These are phyloP conservation scores for Westerdykella aurantiaca DNA, from an alignment of 2,329 filamentous ascomycete genomes.

Conservation along the genomic window DNA sequence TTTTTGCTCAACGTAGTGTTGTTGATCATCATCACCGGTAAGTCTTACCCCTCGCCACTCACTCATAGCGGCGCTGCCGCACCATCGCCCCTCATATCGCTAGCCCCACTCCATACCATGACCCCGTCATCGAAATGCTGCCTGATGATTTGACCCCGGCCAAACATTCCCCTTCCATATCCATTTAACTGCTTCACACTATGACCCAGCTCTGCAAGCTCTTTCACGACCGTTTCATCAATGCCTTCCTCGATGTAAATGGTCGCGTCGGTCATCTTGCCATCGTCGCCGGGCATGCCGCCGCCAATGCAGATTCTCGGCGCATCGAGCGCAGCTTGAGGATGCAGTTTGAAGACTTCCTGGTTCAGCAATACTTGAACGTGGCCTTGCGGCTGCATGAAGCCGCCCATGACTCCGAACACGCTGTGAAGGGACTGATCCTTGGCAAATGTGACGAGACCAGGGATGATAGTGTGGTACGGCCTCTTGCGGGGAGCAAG, in stretches of 20 bases:
- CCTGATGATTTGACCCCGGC: conserved; percentile 79
- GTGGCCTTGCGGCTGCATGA: conserved; percentile 97
- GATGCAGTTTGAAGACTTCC: conserved; percentile 71
- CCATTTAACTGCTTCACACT: conserved; percentile 63
- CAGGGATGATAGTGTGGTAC: conserved; percentile 97
- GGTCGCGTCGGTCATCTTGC: conserved; percentile 54
- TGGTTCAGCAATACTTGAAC: conserved; percentile 90
- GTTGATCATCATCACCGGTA: no score
- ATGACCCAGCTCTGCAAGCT: conserved; percentile 66
- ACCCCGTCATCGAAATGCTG: conserved; percentile 69
- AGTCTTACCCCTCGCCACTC: no score
- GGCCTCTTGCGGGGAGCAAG: conserved; percentile 78
- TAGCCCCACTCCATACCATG: conserved; percentile 79
- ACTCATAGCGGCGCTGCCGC: conserved; percentile 49
- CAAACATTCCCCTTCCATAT: conserved; percentile 64
- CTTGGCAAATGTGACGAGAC: conserved; percentile 70
- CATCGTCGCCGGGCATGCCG: conserved; percentile 57
- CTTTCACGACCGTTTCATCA: conserved; percentile 58
- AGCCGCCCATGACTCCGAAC: conserved; percentile 96
- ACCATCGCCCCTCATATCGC: conserved; percentile 83
- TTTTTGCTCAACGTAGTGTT: no score
- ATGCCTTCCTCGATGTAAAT: conserved; percentile 85
- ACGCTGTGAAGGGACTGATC: conserved; percentile 75
- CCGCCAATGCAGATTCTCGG: conserved; percentile 85
- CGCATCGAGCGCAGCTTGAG: conserved; percentile 84